Evolutionary conservation across 148 eudicot species (phyloP).

Genomic region (Polygonum maritimum): DNA sequence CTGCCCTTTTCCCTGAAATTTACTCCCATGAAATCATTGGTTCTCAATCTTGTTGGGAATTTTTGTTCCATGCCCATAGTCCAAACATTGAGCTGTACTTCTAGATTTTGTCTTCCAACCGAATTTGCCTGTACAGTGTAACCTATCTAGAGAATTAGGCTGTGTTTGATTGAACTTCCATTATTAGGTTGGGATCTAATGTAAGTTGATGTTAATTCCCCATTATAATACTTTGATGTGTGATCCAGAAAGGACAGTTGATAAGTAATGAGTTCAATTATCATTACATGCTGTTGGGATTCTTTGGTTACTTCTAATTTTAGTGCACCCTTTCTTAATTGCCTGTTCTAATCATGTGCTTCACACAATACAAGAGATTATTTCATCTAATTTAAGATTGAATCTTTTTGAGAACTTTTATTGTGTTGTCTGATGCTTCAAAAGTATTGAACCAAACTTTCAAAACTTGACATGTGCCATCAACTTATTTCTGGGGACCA

Average conservation of each 20-base stretch:
- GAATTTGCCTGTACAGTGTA: background rate
- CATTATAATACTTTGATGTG: too few relatives aligned
- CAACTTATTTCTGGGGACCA: conserved; percentile 9
- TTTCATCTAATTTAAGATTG: background rate
- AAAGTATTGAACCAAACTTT: background rate
- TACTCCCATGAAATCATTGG: background rate
- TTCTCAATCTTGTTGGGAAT: conserved; percentile 1
- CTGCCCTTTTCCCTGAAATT: background rate
- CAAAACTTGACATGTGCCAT: conserved; percentile 9
- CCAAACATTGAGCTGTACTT: background rate
- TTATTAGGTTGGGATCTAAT: too few relatives aligned
- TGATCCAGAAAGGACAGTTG: too few relatives aligned
- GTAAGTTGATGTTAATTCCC: too few relatives aligned
- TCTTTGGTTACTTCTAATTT: background rate
- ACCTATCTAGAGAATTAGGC: background rate
- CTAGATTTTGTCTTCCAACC: background rate
- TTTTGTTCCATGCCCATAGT: background rate
- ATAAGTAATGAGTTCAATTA: too few relatives aligned
- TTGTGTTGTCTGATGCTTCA: background rate
- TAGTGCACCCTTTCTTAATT: background rate
- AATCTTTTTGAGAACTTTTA: background rate
- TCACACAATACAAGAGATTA: background rate
- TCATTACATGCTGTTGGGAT: background rate
- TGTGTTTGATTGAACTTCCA: too few relatives aligned
- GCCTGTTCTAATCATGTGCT: background rate